Evolutionary conservation across 352 stramenopile species (phyloP), one percentile per base, ranked within the genome.

Genomic region (Phytopythium cucurbitacearum): DNA sequence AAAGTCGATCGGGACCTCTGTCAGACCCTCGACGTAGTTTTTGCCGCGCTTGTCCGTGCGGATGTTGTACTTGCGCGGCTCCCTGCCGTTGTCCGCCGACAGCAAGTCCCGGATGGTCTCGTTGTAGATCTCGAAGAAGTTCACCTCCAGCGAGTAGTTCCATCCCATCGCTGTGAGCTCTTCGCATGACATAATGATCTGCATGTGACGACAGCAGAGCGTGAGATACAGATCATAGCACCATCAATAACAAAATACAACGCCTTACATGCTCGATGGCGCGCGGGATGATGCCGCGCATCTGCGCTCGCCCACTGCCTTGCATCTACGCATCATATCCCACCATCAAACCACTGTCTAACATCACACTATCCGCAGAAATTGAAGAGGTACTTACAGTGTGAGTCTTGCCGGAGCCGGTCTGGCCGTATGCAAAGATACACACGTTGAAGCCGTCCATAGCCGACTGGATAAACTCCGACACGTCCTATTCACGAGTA

Each of bases 51-150:
- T 83, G 58, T 92, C 81, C 10, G 82, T 93, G 44, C 85, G 85
- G 35, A 95, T 89, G 46, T 70, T 85, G 60, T 88, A 87, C 65
- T 94, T 95, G 41, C 70, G 62, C 51, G 75, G 60, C 32, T 75
- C 66, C 13, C 63, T 62, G 13, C 46, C 58, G 28, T 35, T 67
- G 11, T 85, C 71, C 36, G 73, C 80, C 4, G 80, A 79, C 11
- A 99, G 85, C 48, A 99, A 70, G 69, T 99, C 97, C 34, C 94
- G 92, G 36, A 99, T 94, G n/a, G 94, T 95, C 64, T 99, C 98
- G 74, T 99, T 99, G 84, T 99, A 99, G 49, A 99, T 99, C 81
- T 99, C 98, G 59, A 99, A 91, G 64, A 99, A 99, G n/a, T 89
- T 98, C 41, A 98, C 97, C 54, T 96, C 85, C 7, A 99, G 79